These are phyloP conservation scores for Mycena galopus DNA, from an alignment of 768 basidiomycete species.

Conservation along the genomic window DNA sequence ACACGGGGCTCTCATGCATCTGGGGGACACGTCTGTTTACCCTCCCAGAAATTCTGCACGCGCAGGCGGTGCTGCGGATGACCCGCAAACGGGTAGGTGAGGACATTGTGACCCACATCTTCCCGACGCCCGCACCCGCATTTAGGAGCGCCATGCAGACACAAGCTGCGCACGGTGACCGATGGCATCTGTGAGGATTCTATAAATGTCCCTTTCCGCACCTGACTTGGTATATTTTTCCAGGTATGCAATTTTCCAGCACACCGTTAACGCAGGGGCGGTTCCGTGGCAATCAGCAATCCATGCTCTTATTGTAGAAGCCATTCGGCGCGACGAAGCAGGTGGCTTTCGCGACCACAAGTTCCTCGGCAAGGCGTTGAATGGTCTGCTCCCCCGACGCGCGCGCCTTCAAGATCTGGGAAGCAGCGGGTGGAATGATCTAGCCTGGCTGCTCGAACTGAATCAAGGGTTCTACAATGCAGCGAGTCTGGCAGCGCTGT, in stretches of 20 bases:
- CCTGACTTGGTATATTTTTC: not conserved
- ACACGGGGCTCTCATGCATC: slow-evolving; percentile 30
- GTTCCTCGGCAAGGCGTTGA: slow-evolving; percentile 39
- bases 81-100: not conserved
- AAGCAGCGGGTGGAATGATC: slow-evolving; percentile 40
- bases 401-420: slow-evolving; percentile 37
- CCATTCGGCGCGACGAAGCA: slow-evolving; percentile 37
- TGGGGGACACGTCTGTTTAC: slow-evolving; percentile 38
- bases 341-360: slow-evolving; percentile 31
- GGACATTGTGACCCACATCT: not conserved
- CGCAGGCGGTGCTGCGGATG: slow-evolving; percentile 31
- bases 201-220: not conserved
- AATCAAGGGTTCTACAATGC: slow-evolving; percentile 46
- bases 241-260: slow-evolving; percentile 37
- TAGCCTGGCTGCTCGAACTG: slow-evolving; percentile 41
- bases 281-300: slow-evolving; percentile 38
- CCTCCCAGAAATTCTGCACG: slow-evolving; percentile 39
- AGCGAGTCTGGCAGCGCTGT: slow-evolving; percentile 39
- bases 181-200: slow-evolving; percentile 11
- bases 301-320: slow-evolving; percentile 41
- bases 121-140: not conserved
- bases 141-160: slow-evolving; percentile 8
- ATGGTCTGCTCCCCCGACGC: slow-evolving; percentile 40
- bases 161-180: not conserved
- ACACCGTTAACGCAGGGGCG: slow-evolving; percentile 33